Percentiles rank a stretch among this genome's conserved stretches.
Evolutionary conservation across 805 yeast genomes (phyloP).

Genomic region (Saturnispora silvae): DNA sequence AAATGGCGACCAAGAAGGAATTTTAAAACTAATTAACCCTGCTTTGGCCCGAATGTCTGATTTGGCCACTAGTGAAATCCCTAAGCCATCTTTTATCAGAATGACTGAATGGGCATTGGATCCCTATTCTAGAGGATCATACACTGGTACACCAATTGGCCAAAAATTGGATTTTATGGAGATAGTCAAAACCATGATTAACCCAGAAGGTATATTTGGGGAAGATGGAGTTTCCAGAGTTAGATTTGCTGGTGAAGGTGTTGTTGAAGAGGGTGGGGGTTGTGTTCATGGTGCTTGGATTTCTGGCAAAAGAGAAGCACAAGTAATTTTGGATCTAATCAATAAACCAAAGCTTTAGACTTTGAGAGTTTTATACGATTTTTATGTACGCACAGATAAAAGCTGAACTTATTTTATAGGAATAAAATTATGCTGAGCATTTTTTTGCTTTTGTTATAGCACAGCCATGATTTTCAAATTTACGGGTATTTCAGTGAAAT

Average conservation of each 20-base stretch:
- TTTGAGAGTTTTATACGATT: too few species aligned
- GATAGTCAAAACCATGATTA: constrained; percentile 27
- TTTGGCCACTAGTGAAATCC: constrained; percentile 15
- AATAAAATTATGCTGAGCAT: too few species aligned
- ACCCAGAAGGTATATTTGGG: constrained; percentile 32
- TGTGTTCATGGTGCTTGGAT: constrained; percentile 51
- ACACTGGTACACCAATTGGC: constrained; percentile 23
- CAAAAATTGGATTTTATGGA: constrained; percentile 15
- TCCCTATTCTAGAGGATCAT: constrained; percentile 41
- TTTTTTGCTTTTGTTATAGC: too few species aligned
- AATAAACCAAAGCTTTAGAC: constrained; percentile 18
- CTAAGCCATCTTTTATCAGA: constrained; percentile 18
- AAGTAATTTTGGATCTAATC: constrained; percentile 15
- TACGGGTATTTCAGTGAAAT: too few species aligned
- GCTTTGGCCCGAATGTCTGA: constrained; percentile 26
- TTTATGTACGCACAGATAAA: too few species aligned
- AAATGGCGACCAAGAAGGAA: constrained; percentile 23
- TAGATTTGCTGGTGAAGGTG: constrained; percentile 50
- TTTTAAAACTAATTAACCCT: constrained; percentile 38
- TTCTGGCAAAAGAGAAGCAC: constrained; percentile 41
- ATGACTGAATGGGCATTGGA: constrained; percentile 41
- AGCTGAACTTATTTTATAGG: too few species aligned
- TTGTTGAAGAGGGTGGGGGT: constrained; percentile 41
- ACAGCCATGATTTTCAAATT: too few species aligned
- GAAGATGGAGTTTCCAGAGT: constrained; percentile 26